Base-by-base conservation (phyloP, 345 rosid genomes). In the Tarenaya hassleriana region DNA sequence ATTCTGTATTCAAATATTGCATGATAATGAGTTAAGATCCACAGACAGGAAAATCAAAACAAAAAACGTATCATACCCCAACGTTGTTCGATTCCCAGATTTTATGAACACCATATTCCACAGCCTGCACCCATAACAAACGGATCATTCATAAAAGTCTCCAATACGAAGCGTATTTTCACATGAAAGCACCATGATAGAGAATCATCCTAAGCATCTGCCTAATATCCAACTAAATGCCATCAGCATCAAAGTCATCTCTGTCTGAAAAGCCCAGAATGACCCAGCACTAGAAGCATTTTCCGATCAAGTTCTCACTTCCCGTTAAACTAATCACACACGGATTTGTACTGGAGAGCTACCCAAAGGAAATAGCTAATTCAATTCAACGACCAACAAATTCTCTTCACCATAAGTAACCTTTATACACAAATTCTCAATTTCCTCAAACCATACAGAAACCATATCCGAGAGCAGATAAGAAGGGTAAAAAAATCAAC, bases 71-170 rank as follows among this genome's bases (percentile, higher is more conserved):
- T 34, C 56, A 41, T 85, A 94, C 99, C 89, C 99, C 99, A 56
- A 83, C 77, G 19, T 92, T 92, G 68, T 85, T 92, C 76, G 59
- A 7, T 67, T 94, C 97, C 97, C 95, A 94, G 7, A 94, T 35
- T 73, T 78, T 94, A 34, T 66, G 84, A 66, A 88, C 88, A 73
- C 97, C 95, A 56, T 94, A 94, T 77, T 94, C 99, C 48, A 86
- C 97, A 60, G 84, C 99, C 97, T 94, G 84, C 78, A 75, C 13
- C 34, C 15, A 50, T 8, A 11, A n/a, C n/a, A n/a, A n/a, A n/a
- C n/a, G 4, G 52, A 34, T n/a, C n/a, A n/a, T 44, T 43, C 7
- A 16, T 0, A 43, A 3, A 16, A 31, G 27, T 35, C 9, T 38
- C 1, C 3, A 12, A 16, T 15, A 34, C 27, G n/a, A 34, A 16